Evolutionary conservation across 805 yeast species (phyloP).

Genomic region (Clavispora santaluciae): DNA sequence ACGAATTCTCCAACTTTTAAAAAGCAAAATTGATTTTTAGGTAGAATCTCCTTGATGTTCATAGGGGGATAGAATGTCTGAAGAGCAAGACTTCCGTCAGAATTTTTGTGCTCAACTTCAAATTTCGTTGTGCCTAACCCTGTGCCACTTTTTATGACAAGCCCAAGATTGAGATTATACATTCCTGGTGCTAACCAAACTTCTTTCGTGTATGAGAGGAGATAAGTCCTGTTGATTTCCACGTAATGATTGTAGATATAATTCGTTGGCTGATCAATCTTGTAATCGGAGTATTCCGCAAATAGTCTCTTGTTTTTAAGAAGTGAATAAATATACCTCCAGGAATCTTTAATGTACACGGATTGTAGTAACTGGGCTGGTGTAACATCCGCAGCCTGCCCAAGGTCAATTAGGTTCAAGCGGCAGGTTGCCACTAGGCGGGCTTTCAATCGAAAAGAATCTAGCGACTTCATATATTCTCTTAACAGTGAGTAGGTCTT

Average conservation of each 20-base stretch:
- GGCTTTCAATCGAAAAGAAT: slow-evolving; percentile 25
- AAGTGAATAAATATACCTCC: slow-evolving; percentile 50
- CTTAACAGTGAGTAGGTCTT: slow-evolving; percentile 37
- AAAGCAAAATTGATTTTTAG: slow-evolving; percentile 45
- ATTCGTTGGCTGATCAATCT: slow-evolving; percentile 45
- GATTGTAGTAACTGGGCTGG: slow-evolving; percentile 10
- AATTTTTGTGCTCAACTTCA: slow-evolving; percentile 33
- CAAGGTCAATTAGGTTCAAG: slow-evolving; percentile 20
- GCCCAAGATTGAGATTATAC: slow-evolving; percentile 48
- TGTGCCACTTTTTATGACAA: slow-evolving; percentile 47
- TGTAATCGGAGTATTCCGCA: slow-evolving; percentile 42
- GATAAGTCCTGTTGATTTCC: slow-evolving; percentile 46
- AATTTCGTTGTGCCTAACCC: slow-evolving; percentile 60
- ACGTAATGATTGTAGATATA: slow-evolving; percentile 41
- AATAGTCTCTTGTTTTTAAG: slow-evolving; percentile 49
- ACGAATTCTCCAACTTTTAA: slow-evolving; percentile 48
- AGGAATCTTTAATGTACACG: slow-evolving; percentile 44
- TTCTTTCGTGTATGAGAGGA: slow-evolving; percentile 41
- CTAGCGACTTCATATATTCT: slow-evolving; percentile 36
- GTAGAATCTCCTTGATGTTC: slow-evolving; percentile 53
- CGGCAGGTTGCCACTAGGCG: slow-evolving; percentile 25
- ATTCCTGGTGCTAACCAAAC: slow-evolving; percentile 45
- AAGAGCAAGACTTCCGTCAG: slow-evolving; percentile 20
- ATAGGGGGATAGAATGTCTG: slow-evolving; percentile 52
- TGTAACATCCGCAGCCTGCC: neutral